Conservation (phyloP, 495 filamentous ascomycete species). For the Jackrogersella multiformis region DNA sequence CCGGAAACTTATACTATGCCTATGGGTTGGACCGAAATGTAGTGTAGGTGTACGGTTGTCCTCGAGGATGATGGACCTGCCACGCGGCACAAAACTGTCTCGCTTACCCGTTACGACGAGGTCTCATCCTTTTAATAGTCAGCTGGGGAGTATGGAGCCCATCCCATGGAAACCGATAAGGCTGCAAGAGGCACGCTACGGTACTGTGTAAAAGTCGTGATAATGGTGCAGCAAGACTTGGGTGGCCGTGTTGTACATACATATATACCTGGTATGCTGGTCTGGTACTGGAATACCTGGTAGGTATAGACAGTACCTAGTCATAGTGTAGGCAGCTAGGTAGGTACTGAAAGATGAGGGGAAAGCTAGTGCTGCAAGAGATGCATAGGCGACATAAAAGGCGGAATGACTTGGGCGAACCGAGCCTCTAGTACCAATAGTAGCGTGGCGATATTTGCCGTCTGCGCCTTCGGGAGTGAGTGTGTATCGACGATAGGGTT, state of each 20-base stretch:
- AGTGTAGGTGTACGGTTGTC: background rate
- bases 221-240: slow-evolving; percentile 21
- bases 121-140: slow-evolving; percentile 14
- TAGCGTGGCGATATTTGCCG: slow-evolving; percentile 42
- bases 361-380: slow-evolving; percentile 42
- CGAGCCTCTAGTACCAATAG: slow-evolving; percentile 34
- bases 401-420: slow-evolving; percentile 26
- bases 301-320: too few relatives aligned
- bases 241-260: slow-evolving; percentile 6
- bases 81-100: slow-evolving; percentile 24
- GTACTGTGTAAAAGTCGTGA: slow-evolving; percentile 29
- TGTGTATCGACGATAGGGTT: slow-evolving; percentile 25
- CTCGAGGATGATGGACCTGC: slow-evolving; percentile 25
- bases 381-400: slow-evolving; percentile 40
- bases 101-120: slow-evolving; percentile 29
- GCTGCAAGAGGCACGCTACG: slow-evolving; percentile 38
- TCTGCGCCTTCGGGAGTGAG: slow-evolving; percentile 37
- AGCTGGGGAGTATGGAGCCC: slow-evolving; percentile 6
- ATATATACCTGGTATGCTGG: background rate
- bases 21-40: slow-evolving; percentile 12
- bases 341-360: slow-evolving; percentile 18
- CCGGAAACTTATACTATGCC: slow-evolving; percentile 1
- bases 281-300: slow-evolving; percentile 16
- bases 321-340: too few relatives aligned
- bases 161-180: slow-evolving; percentile 30